Percentiles rank a stretch among this genome's conserved stretches.
Evolutionary conservation across 768 basidiomycete genomes (phyloP).

Genomic region (Psilocybe tampanensis): DNA sequence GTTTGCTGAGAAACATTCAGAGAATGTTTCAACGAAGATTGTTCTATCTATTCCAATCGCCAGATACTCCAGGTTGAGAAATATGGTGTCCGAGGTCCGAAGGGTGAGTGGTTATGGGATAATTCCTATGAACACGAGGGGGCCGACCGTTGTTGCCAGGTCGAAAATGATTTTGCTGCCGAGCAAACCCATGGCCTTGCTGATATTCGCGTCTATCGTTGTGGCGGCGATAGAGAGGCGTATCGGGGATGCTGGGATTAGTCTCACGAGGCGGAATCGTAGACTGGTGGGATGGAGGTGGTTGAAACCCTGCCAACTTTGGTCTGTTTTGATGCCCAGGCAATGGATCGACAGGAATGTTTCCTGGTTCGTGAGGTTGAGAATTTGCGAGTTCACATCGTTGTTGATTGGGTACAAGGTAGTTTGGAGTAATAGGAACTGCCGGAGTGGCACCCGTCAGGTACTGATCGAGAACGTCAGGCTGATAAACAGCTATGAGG

Average conservation of each 20-base stretch:
- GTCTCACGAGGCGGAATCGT: slow-evolving; percentile 10
- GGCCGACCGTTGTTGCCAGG: slow-evolving; percentile 15
- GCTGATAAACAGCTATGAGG: slow-evolving; percentile 70
- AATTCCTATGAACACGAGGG: slow-evolving; percentile 19
- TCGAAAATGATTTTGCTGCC: slow-evolving; percentile 19
- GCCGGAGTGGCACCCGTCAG: slow-evolving; percentile 49
- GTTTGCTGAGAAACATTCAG: slow-evolving; percentile 2
- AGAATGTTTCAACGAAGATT: slow-evolving; percentile 20
- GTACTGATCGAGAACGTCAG: slow-evolving; percentile 71
- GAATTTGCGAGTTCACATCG: slow-evolving; percentile 23
- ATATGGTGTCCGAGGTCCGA: slow-evolving; percentile 15
- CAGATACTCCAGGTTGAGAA: slow-evolving; percentile 17
- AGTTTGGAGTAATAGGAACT: slow-evolving; percentile 13
- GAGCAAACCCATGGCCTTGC: slow-evolving; percentile 12
- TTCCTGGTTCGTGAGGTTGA: slow-evolving; percentile 7
- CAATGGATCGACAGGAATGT: not conserved
- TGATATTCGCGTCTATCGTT: slow-evolving; percentile 19
- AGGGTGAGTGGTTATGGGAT: slow-evolving; percentile 11
- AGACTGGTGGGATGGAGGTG: slow-evolving; percentile 14
- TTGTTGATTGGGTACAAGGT: slow-evolving; percentile 12
- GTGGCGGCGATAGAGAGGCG: slow-evolving; percentile 25
- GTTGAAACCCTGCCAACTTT: slow-evolving; percentile 10
- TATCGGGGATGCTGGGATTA: slow-evolving; percentile 11
- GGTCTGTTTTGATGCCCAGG: slow-evolving; percentile 6
- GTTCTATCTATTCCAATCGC: slow-evolving; percentile 38